Evolutionary conservation across 371 early-diverging fungal species (phyloP), one percentile per base, ranked within the genome.

Genomic region (Rhizopus delemar): DNA sequence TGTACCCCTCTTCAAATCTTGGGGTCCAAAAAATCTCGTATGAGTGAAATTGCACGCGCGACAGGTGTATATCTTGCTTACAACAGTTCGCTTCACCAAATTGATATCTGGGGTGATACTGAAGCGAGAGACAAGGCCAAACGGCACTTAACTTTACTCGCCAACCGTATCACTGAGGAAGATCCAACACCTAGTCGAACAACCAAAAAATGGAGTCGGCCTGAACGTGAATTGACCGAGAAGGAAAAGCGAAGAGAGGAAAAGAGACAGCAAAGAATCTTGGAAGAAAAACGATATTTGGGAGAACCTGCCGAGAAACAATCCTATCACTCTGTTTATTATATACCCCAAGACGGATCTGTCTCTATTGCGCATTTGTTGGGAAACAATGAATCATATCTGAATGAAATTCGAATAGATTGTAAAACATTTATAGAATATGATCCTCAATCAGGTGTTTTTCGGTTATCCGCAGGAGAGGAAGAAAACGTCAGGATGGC

Each of bases 71-170:
- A 65, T 48, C 53, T 76, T 29, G 63, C 64, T 46, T 76, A 64
- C 56, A 79, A 74, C 57, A 60, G 58, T n/a, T 1, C 29, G 0
- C 63, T 62, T 34, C 67, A 76, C 32, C 80, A 79, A 62, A 68
- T 79, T 15, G 75, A 76, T 43, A 69, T 79, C 12, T 79, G 80
- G 80, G 80, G 80, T 7, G 73, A 71, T 6, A 56, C 32, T 3
- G 52, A 58, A 8, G 60, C 66, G 0, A 45, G 74, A 12, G 38
- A 56, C 2, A 61, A 58, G 6, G 65, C 80, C 7, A 79, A 74
- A 31, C n/a, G 35, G 0, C 60, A 60, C 8, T 49, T 79, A 3
- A 66, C 69, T 31, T 33, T 48, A 11, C 53, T 75, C 34, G 70
- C 51, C 0, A 16, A 35, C 5, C 50, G 46, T 12, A 13, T 68